Base-by-base conservation (phyloP, 192 early-diverging fungal genomes). In the Coemansia pectinata region DNA sequence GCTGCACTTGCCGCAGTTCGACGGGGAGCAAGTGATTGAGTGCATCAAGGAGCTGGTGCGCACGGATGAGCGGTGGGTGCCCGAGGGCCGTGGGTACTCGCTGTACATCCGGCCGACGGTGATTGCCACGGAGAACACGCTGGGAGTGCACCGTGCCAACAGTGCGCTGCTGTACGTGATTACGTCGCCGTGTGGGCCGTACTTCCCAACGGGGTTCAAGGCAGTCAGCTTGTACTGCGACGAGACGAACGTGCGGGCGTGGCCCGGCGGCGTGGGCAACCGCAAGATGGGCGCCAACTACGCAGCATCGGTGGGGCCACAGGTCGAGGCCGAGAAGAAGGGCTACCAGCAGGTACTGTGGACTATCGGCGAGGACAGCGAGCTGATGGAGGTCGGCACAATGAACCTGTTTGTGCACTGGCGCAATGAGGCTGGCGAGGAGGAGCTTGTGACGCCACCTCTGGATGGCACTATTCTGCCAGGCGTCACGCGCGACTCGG, bases 331-430 rank as follows among this genome's bases (percentile, higher is more conserved):
- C 55, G 92, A 91, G 73, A 85, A 90, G 77, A 84, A 91, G 67
- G 96, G 96, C 5, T 96, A 90, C 81, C 92, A 93, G 76, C 96
- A 98, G 77, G 94, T 94, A 81, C 85, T 98, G 74, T 98, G 96
- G 96, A 83, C 96, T 23, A 96, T 96, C 83, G 96, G 96, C 66
- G 64, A 86, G 21, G 85, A 97, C 19, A 85, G 93, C 70, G 83
- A 91, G 72, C 81, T 98, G 58, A 98, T 95, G 57, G 96, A 98
- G 83, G 96, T 98, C 40, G 96, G 96, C 36, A 95, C 96, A 33
- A 97, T 97, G 94, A 98, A 98, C 87, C 89, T 93, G 76, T 98
- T 98, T 85, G 87, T 92, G 36, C 86, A 85, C 82, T 94, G 91
- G 92, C 91, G 87, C 71, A 95, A 94, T 83, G 90, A 91, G 57